A percentile compares a stretch with the other conserved stretches of the same genome.
Evolutionary conservation across 2,329 filamentous ascomycete genomes (phyloP).

Genomic region (Colletotrichum musae): DNA sequence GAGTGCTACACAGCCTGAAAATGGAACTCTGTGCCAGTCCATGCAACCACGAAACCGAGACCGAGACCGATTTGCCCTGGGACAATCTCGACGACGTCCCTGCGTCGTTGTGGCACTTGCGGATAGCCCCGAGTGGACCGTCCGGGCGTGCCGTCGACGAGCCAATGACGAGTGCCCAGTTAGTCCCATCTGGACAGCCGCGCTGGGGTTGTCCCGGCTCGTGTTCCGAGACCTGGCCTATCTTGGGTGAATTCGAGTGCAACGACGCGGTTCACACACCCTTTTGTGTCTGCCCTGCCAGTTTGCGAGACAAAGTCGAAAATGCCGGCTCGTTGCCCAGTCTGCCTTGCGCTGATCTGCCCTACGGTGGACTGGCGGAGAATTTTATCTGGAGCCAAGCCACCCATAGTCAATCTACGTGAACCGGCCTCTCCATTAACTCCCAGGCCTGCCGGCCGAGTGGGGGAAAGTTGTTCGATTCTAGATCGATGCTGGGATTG

Average conservation of each 20-base stretch:
- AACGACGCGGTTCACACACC: conserved; percentile 17
- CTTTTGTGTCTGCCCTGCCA: neutral
- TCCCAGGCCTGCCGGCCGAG: neutral
- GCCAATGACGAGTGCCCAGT: conserved; percentile 2
- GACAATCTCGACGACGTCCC: conserved; percentile 6
- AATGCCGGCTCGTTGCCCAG: conserved; percentile 4
- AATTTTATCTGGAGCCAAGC: conserved; percentile 34
- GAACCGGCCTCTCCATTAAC: conserved; percentile 10
- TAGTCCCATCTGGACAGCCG: conserved; percentile 6
- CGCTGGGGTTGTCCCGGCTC: conserved; percentile 5
- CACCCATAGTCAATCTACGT: conserved; percentile 21
- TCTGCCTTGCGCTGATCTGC: conserved; percentile 30
- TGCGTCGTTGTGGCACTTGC: conserved; percentile 14
- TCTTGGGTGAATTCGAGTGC: conserved; percentile 4
- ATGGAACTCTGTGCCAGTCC: conserved; percentile 12
- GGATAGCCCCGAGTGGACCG: conserved; percentile 26
- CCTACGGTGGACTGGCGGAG: conserved; percentile 25
- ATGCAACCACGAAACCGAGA: conserved; percentile 27
- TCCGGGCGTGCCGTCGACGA: neutral
- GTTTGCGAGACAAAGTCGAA: neutral
- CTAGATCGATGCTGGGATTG: conserved; percentile 29
- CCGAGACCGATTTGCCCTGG: conserved; percentile 25
- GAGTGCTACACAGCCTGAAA: conserved; percentile 23
- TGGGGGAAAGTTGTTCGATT: neutral
- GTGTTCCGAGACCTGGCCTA: neutral